Percentiles rank a stretch among this genome's conserved stretches.
These are phyloP conservation scores for Myriosclerotinia duriaeana DNA, from an alignment of 2,329 filamentous ascomycete genomes.

Conservation along the genomic window DNA sequence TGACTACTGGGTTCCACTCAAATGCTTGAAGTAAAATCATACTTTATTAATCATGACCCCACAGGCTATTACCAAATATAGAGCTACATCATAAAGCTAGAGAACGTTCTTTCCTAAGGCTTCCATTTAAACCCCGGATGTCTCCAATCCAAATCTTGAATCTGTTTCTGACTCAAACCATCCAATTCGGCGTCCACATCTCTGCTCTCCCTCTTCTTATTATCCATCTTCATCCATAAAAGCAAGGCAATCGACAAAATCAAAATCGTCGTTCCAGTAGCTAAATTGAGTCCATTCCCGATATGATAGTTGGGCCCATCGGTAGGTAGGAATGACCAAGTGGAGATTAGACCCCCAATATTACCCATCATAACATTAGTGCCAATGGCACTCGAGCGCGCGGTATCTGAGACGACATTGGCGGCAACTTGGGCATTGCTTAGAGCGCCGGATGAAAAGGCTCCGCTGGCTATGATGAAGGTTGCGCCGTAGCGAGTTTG, in stretches of 20 bases:
- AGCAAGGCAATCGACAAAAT: slow-evolving; percentile 51
- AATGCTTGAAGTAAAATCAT: background rate
- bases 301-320: slow-evolving; percentile 67
- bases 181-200: slow-evolving; percentile 57
- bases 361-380: slow-evolving; percentile 72
- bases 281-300: slow-evolving; percentile 70
- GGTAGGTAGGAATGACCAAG: slow-evolving; percentile 62
- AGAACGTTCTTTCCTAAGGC: slow-evolving; percentile 11
- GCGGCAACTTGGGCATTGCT: slow-evolving; percentile 67
- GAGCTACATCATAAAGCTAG: background rate
- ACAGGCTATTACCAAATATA: background rate
- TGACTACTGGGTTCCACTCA: no score
- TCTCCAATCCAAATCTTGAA: slow-evolving; percentile 64
- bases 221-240: slow-evolving; percentile 63
- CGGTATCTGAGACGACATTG: slow-evolving; percentile 70
- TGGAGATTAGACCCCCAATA: slow-evolving; percentile 65
- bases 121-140: slow-evolving; percentile 66
- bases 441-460: slow-evolving; percentile 63
- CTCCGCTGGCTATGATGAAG: slow-evolving; percentile 65
- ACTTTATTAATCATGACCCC: background rate
- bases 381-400: slow-evolving; percentile 59
- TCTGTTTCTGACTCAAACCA: slow-evolving; percentile 52
- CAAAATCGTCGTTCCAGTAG: slow-evolving; percentile 56
- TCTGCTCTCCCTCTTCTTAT: slow-evolving; percentile 55
- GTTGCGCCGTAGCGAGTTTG: slow-evolving; percentile 66